These are phyloP conservation scores for Polychaeton citri DNA, from an alignment of 2,329 filamentous ascomycete species.

Conservation along the genomic window DNA sequence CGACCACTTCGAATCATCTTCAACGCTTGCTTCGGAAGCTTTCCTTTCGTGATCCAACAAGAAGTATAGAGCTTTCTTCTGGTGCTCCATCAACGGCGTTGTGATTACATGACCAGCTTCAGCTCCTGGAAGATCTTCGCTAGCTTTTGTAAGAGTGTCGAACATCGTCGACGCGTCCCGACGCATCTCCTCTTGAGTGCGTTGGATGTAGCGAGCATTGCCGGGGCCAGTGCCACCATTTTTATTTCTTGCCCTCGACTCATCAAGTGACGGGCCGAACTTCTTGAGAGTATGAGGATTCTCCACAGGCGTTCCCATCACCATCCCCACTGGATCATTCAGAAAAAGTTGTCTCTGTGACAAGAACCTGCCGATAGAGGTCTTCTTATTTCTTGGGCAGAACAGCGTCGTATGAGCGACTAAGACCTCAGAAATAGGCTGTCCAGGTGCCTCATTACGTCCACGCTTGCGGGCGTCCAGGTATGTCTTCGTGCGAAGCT, in stretches of 20 bases:
- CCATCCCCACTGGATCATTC: constrained; percentile 35
- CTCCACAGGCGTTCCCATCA: constrained; percentile 53
- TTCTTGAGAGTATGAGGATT: constrained; percentile 57
- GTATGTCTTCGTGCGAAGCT: constrained; percentile 58
- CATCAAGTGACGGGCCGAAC: constrained; percentile 3
- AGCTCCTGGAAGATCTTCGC: constrained; percentile 59
- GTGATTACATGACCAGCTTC: constrained; percentile 54
- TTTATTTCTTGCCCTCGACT: background rate
- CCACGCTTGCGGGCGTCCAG: constrained; percentile 54
- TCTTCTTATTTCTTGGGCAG: constrained; percentile 56
- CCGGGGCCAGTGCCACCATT: background rate
- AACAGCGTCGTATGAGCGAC: constrained; percentile 55
- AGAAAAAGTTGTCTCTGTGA: constrained; percentile 55
- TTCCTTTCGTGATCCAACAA: constrained; percentile 59
- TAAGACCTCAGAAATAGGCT: constrained; percentile 46
- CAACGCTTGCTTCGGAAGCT: constrained; percentile 42
- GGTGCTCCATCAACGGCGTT: constrained; percentile 60
- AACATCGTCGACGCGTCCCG: constrained; percentile 79
- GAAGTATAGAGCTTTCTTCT: constrained; percentile 81
- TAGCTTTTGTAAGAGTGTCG: constrained; percentile 60
- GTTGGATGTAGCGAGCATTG: constrained; percentile 24
- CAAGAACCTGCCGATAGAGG: constrained; percentile 54
- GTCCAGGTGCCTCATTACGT: constrained; percentile 51
- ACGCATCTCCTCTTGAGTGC: constrained; percentile 75
- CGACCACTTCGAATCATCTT: constrained; percentile 40